phyloP scores from a whole-genome alignment of 2,329 filamentous ascomycete species.

The Fusarium secorum region DNA sequence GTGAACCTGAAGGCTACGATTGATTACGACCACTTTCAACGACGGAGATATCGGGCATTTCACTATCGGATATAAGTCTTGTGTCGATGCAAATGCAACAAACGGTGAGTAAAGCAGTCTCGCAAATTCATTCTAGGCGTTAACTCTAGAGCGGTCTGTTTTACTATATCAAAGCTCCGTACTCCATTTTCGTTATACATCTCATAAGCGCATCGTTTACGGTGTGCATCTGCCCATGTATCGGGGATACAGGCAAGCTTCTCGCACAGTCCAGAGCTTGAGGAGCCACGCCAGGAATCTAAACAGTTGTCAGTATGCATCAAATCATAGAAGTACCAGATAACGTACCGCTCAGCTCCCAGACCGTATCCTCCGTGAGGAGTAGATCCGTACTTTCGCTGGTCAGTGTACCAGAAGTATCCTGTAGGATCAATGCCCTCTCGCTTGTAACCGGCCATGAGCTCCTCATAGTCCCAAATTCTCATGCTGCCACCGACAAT shows the following conservation, averaged over 20 bases:
- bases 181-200: constrained; percentile 28
- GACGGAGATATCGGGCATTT: constrained; percentile 16
- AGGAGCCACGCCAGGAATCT: constrained; percentile 68
- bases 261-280: constrained; percentile 71
- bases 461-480: constrained; percentile 88
- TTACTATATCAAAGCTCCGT: constrained; percentile 17
- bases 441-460: constrained; percentile 86
- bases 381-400: constrained; percentile 90
- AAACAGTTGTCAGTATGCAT: constrained; percentile 1
- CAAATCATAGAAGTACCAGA: neutral
- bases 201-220: constrained; percentile 48
- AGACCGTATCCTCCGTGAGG: constrained; percentile 94
- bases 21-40: constrained; percentile 3
- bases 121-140: constrained; percentile 17
- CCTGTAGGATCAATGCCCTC: constrained; percentile 84
- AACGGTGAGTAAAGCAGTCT: constrained; percentile 22
- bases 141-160: constrained; percentile 21
- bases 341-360: constrained; percentile 75
- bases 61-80: neutral
- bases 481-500: constrained; percentile 98
- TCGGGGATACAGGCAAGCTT: constrained; percentile 76
- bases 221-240: constrained; percentile 85
- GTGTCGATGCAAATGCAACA: neutral
- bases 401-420: constrained; percentile 99
- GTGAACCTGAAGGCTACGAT: neutral